Base-by-base conservation (phyloP, 2,329 filamentous ascomycete species). In the Cordyceps sp. region DNA sequence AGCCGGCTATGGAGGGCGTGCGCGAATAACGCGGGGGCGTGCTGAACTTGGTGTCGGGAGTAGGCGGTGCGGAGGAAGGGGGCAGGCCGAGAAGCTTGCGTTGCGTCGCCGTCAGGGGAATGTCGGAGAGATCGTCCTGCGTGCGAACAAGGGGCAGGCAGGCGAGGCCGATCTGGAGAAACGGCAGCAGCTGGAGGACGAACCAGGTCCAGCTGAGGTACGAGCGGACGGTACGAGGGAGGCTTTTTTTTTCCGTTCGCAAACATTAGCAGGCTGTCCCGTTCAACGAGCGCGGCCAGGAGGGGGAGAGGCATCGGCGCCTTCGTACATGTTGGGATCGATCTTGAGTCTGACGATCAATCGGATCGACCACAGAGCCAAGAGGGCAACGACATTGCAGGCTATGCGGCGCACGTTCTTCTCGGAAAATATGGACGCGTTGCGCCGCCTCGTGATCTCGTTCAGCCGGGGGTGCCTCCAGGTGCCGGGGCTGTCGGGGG, bases 401-500 rank as follows among this genome's bases (percentile, higher is more conserved):
- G 73, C 49, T 32, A 93, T 73, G 33, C 65, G 69, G 37, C 64
- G 69, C 30, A 90, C 57, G 41, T 93, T 88, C 49, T 70, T 71
- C 43, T 86, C 75, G 34, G 76, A 73, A 52, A 96, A 93, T 30
- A 67, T 80, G 12, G 75, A 73, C 15, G 76, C 77, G 51, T 82
- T 77, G 49, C 85, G 81, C 32, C 90, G 75, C 39, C 70, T 69
- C 13, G 80, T 74, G 49, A 98, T 92, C 56, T 96, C 88, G 46
- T 84, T 69, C 41, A 94, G 67, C 39, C 78, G 75, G 22, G 90
- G 90, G 53, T 98, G 90, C 47, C 76, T 73, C 88, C 90, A 98
- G 49, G 77, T 83, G 34, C 88, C 86, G 6, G 82, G 69, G 44
- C 67, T 73, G 33, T 73, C 69, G 19, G 54, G 48, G 16, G 47